Evolutionary conservation across 2,329 filamentous ascomycete species (phyloP).

Genomic region (Chalaropsis thielavioides): DNA sequence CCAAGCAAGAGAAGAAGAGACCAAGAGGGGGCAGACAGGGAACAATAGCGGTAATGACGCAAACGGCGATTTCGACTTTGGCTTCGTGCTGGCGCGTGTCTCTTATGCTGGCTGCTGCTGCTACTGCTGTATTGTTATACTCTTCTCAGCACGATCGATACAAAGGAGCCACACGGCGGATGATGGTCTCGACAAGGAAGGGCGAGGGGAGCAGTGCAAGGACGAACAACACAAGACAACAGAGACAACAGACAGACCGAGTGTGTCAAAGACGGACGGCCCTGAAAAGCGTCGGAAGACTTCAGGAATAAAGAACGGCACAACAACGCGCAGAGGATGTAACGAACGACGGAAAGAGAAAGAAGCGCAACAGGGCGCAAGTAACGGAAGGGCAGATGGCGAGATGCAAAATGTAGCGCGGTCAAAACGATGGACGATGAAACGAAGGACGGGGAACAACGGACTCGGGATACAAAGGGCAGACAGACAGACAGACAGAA

Average conservation of each 20-base stretch:
- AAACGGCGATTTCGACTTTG: no score
- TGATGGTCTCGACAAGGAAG: not conserved
- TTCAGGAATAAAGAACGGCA: not conserved
- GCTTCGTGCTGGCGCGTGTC: no score
- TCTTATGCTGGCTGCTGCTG: no score
- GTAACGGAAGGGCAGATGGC: not conserved
- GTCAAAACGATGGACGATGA: not conserved
- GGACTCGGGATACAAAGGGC: not conserved
- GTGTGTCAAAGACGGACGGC: not conserved
- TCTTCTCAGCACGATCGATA: no score
- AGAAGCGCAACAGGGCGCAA: not conserved
- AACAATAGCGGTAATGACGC: no score
- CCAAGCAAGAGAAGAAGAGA: no score
- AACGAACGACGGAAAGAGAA: constrained; percentile 4
- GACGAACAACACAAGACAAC: not conserved
- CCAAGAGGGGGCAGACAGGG: no score
- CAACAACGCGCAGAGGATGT: not conserved
- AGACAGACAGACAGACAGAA: not conserved
- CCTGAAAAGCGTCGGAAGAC: not conserved
- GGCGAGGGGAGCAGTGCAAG: not conserved
- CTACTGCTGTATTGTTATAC: no score
- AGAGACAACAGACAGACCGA: not conserved
- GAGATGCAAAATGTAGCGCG: not conserved
- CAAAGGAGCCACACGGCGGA: not conserved
- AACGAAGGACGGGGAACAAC: not conserved